phyloP scores from a whole-genome alignment of 768 basidiomycete genomes.

The Russula olivacea region DNA sequence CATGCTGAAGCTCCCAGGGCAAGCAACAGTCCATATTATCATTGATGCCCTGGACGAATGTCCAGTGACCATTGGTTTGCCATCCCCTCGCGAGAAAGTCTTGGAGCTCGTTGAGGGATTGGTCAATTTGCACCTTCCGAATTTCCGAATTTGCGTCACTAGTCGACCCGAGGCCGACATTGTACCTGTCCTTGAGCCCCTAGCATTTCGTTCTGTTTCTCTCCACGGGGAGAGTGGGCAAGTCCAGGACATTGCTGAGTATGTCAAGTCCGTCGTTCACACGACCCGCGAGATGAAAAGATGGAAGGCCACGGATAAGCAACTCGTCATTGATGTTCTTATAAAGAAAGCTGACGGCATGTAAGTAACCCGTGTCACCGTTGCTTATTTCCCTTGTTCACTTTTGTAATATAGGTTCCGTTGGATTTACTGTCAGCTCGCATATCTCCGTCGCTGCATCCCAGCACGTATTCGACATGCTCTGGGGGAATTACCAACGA shows the following conservation, averaged over 20 bases:
- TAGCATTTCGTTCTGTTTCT: background rate
- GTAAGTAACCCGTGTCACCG: too few species aligned
- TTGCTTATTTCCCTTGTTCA: too few species aligned
- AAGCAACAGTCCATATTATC: background rate
- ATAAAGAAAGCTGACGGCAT: too few species aligned
- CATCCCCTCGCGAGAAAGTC: background rate
- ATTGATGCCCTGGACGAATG: constrained; percentile 11
- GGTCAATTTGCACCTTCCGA: background rate
- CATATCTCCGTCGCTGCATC: too few species aligned
- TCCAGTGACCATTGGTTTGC: background rate
- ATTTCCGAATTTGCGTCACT: constrained; percentile 2
- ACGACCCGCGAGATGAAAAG: too few species aligned
- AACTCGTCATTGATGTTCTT: too few species aligned
- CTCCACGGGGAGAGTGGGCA: background rate
- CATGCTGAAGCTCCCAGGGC: background rate
- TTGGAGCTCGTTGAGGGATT: background rate
- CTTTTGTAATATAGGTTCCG: too few species aligned
- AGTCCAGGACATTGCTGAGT: background rate
- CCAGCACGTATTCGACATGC: too few species aligned
- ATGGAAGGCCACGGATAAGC: too few species aligned
- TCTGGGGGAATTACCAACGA: too few species aligned
- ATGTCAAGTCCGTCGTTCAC: too few species aligned
- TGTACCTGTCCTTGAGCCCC: background rate
- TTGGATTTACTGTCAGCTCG: too few species aligned
- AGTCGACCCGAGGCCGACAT: constrained; percentile 7